Conservation (phyloP, 2,329 filamentous ascomycete genomes). For the Tolypocladium inflatum region DNA sequence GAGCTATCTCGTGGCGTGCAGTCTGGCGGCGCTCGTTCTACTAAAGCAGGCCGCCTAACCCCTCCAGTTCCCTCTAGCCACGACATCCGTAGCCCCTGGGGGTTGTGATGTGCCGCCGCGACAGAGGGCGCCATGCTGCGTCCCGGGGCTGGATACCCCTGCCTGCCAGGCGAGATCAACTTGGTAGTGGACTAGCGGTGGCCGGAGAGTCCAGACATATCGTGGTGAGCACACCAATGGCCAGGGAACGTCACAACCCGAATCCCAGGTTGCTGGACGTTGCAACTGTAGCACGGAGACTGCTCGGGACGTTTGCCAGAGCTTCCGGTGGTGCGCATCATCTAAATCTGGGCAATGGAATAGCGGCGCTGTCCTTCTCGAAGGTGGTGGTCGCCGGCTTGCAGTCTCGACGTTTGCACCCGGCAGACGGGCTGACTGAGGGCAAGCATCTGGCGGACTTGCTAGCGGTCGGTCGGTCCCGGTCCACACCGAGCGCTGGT, state of each 20-base stretch:
- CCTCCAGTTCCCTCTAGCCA: neutral
- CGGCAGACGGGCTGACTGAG: neutral
- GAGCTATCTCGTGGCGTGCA: neutral
- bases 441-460: neutral
- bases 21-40: neutral
- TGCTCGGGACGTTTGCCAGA: neutral
- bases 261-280: neutral
- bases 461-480: neutral
- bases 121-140: neutral
- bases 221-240: neutral
- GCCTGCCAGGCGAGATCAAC: neutral
- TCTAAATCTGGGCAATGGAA: neutral
- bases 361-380: neutral
- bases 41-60: neutral
- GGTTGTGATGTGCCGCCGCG: neutral
- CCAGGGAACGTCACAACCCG: neutral
- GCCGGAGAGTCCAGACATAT: neutral
- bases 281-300: neutral
- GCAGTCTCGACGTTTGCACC: neutral
- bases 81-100: neutral
- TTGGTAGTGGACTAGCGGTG: too few species aligned
- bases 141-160: neutral
- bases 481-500: neutral
- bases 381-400: too few species aligned
- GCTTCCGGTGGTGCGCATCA: neutral